Conservation (phyloP, 176 grass and related monocot genomes). For the Carex scoparia region DNA sequence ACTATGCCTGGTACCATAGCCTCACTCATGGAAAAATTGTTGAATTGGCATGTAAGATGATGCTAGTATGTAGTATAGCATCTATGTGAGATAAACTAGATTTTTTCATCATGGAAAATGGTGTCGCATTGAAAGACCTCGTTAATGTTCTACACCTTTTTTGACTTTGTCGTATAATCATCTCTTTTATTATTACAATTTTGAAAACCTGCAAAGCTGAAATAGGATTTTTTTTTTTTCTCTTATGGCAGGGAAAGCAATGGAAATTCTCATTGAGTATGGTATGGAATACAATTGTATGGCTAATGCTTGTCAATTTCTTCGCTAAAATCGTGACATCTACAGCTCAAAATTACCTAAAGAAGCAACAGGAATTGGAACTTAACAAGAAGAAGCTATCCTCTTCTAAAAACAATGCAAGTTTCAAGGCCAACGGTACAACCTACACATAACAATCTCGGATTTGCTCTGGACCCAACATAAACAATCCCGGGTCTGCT, state of each 20-base stretch:
- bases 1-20: too few species aligned
- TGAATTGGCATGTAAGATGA: background rate
- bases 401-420: background rate
- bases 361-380: constrained; percentile 67
- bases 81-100: background rate
- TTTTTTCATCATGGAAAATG: background rate
- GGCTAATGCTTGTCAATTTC: constrained; percentile 81
- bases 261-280: constrained; percentile 69
- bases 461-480: background rate
- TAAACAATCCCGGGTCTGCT: background rate
- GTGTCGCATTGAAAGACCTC: background rate
- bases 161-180: background rate
- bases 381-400: constrained; percentile 38
- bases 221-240: constrained; percentile 19
- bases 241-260: constrained; percentile 45
- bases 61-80: background rate
- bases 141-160: background rate
- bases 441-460: background rate
- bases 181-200: background rate
- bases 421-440: constrained; percentile 30
- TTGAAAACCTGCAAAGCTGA: background rate
- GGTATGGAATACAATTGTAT: constrained; percentile 83
- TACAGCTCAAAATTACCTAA: constrained; percentile 73
- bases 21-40: background rate
- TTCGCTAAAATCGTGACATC: constrained; percentile 77